Conservation (phyloP, 2,329 filamentous ascomycete genomes). For the Calycina herbarum region DNA sequence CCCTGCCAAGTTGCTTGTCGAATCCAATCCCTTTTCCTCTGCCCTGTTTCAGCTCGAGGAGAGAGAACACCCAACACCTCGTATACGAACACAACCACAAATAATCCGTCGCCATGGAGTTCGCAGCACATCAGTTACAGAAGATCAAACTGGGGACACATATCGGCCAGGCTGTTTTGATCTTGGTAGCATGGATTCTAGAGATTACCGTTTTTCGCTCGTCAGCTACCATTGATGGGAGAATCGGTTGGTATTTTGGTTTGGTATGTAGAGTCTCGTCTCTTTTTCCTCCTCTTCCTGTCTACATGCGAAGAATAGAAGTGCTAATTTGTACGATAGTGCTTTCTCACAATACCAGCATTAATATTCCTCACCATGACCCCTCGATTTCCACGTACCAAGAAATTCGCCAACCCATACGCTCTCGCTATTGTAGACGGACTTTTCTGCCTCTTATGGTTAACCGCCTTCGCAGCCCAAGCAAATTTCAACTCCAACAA, state of each 20-base stretch:
- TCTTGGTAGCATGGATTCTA: slow-evolving; percentile 57
- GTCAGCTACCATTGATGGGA: slow-evolving; percentile 53
- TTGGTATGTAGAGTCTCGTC: slow-evolving; percentile 49
- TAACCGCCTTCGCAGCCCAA: slow-evolving; percentile 66
- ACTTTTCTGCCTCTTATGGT: slow-evolving; percentile 61
- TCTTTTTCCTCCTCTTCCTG: neutral
- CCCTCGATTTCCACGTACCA: slow-evolving; percentile 61
- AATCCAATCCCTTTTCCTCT: slow-evolving; percentile 1
- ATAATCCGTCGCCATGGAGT: slow-evolving; percentile 29
- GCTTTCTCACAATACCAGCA: slow-evolving; percentile 63
- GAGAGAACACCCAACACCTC: neutral
- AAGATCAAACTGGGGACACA: slow-evolving; percentile 57
- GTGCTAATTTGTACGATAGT: slow-evolving; percentile 44
- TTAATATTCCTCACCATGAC: slow-evolving; percentile 67
- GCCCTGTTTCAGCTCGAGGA: slow-evolving; percentile 12
- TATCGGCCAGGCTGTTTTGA: slow-evolving; percentile 53
- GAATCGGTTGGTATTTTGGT: slow-evolving; percentile 64
- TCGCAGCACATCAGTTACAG: slow-evolving; percentile 36
- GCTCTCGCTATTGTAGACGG: slow-evolving; percentile 60
- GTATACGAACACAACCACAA: slow-evolving; percentile 10
- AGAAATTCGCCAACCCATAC: slow-evolving; percentile 60
- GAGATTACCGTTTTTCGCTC: slow-evolving; percentile 59
- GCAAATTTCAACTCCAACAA: slow-evolving; percentile 61
- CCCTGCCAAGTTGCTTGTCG: neutral
- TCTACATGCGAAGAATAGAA: neutral